These are phyloP conservation scores for Geotrichum macrosporum DNA, from an alignment of 1,139 yeast genomes.

Conservation along the genomic window DNA sequence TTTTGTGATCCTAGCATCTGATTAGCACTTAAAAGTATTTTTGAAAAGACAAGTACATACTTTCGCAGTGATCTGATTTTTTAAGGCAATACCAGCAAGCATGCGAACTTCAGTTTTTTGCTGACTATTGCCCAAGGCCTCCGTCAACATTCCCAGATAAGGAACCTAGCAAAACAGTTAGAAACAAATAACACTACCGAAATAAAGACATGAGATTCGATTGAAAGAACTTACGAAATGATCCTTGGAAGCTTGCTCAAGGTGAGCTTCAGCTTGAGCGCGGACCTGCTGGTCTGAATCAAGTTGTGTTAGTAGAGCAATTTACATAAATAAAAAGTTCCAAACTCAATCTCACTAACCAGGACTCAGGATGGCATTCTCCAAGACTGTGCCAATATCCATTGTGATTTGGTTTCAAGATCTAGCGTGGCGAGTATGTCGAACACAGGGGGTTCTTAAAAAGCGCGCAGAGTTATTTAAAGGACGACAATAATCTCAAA, in stretches of 20 bases:
- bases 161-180: constrained; percentile 35
- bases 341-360: constrained; percentile 18
- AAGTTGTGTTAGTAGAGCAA: constrained; percentile 8
- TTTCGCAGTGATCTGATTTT: constrained; percentile 78
- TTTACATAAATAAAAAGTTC: not conserved
- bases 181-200: not conserved
- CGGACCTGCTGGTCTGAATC: constrained; percentile 57
- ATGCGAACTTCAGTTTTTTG: constrained; percentile 79
- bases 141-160: constrained; percentile 66
- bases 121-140: constrained; percentile 62
- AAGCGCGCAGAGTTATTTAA: not conserved
- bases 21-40: not conserved
- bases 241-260: constrained; percentile 65
- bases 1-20: constrained; percentile 37
- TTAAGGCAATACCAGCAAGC: constrained; percentile 83
- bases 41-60: constrained; percentile 12
- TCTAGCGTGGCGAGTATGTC: constrained; percentile 9
- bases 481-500: not conserved
- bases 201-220: not conserved
- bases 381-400: constrained; percentile 72
- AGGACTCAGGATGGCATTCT: constrained; percentile 52
- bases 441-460: constrained; percentile 1
- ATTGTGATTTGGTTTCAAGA: constrained; percentile 33
- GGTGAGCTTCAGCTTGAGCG: constrained; percentile 74
- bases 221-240: constrained; percentile 50